These are phyloP conservation scores for Corchorus capsularis DNA, from an alignment of 345 rosid genomes.

Conservation along the genomic window DNA sequence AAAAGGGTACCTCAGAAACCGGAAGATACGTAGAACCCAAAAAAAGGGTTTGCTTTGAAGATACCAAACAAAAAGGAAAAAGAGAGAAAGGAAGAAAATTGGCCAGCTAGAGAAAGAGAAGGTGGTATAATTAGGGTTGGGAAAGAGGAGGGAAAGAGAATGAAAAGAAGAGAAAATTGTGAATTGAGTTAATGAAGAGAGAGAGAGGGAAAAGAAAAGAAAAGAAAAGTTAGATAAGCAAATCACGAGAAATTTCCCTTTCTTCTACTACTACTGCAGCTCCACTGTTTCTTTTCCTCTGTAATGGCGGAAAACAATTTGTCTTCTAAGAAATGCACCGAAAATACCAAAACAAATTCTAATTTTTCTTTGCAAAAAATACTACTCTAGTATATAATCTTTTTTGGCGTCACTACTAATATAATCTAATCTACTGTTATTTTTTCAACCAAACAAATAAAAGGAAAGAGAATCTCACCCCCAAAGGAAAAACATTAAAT, in stretches of 20 bases:
- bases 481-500: neutral
- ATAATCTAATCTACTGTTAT: neutral
- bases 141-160: neutral
- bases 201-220: neutral
- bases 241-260: conserved; percentile 12
- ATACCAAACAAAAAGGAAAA: conserved; percentile 4
- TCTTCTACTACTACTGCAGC: neutral
- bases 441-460: no score
- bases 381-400: no score
- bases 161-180: neutral
- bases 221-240: neutral
- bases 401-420: no score
- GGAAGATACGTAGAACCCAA: conserved; percentile 6
- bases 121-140: conserved; percentile 7
- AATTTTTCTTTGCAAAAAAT: no score
- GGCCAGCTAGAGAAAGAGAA: neutral
- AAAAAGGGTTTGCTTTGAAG: neutral
- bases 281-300: conserved; percentile 1
- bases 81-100: neutral
- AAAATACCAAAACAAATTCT: no score
- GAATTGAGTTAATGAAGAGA: conserved; percentile 5
- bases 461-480: neutral
- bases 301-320: neutral
- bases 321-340: no score
- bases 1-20: conserved; percentile 9